Conservation (phyloP, 768 basidiomycete species). For the Naganishia kalamii region DNA sequence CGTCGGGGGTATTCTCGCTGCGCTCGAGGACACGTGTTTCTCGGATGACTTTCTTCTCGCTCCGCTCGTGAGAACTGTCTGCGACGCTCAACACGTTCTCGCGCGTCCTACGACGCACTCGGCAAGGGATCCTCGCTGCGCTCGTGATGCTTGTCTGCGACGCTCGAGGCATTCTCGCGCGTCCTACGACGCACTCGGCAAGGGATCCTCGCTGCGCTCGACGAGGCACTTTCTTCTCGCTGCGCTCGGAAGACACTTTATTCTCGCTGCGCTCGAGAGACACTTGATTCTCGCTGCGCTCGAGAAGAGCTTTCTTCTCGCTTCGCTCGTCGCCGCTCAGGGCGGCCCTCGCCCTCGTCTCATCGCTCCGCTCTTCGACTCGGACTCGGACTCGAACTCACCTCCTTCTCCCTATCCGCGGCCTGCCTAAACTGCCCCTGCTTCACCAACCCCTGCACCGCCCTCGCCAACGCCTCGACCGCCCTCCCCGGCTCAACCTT, state of each 20-base stretch:
- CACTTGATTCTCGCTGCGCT: too few species aligned
- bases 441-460: slow-evolving; percentile 55
- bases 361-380: background rate
- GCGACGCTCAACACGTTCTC: too few species aligned
- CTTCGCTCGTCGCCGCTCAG: too few species aligned
- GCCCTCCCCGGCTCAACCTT: slow-evolving; percentile 74
- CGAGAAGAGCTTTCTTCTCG: background rate
- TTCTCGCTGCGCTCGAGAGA: background rate
- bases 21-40: too few species aligned
- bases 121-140: too few species aligned
- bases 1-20: too few species aligned
- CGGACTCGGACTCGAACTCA: slow-evolving; percentile 18
- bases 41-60: too few species aligned
- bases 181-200: background rate
- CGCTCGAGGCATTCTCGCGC: background rate
- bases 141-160: background rate
- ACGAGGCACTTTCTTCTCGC: background rate
- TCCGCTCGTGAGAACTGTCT: too few species aligned
- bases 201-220: background rate
- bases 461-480: slow-evolving; percentile 37
- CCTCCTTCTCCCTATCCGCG: slow-evolving; percentile 79
- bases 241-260: background rate
- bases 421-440: slow-evolving; percentile 91
- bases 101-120: too few species aligned
- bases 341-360: background rate